Base-by-base conservation (phyloP, 805 yeast species). In the Debaryomyces maramus region DNA sequence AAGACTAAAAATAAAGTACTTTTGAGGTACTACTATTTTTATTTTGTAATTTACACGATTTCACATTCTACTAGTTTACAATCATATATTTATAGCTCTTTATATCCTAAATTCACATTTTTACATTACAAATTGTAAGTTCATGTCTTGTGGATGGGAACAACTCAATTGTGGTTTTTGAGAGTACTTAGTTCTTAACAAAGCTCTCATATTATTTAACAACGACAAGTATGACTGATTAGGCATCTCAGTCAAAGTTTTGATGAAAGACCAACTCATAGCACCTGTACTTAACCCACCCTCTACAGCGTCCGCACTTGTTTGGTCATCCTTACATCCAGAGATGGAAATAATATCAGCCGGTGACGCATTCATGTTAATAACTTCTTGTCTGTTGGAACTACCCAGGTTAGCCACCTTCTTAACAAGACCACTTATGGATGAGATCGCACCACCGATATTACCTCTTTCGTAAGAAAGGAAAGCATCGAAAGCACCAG, bases 251-350 rank as follows among this genome's bases (percentile, higher is more conserved):
- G 46, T 38, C 41, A 65, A 44, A 7, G 55, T 56, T 32, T 54
- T 51, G 31, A 65, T 63, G 44, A 65, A 65, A 2, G 68, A 54
- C 64, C 65, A 64, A 39, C 65, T 56, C 72, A 65, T 65, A 17
- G 72, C 72, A 14, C 72, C 72, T 11, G 69, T 65, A 27, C 57
- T 58, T 37, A 37, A 52, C n/a, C 70, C 70, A 37, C 46, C 51
- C 41, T 63, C 63, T 14, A 44, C 48, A 5, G 72, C 67, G 53
- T 65, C 72, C 13, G 72, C 72, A 39, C 63, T 55, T 6, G 72
- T 65, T 47, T 65, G 72, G 47, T 63, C 67, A 42, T 65, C 72
- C 47, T 65, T 65, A 49, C 70, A 64, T 9, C 72, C 72, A 11
- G 63, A 55, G 14, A 65, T 52, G 19, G 65, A 56, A 32, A 65